Evolutionary conservation across 257 asterid genomes (phyloP).

Genomic region (Nicotiana undulata): DNA sequence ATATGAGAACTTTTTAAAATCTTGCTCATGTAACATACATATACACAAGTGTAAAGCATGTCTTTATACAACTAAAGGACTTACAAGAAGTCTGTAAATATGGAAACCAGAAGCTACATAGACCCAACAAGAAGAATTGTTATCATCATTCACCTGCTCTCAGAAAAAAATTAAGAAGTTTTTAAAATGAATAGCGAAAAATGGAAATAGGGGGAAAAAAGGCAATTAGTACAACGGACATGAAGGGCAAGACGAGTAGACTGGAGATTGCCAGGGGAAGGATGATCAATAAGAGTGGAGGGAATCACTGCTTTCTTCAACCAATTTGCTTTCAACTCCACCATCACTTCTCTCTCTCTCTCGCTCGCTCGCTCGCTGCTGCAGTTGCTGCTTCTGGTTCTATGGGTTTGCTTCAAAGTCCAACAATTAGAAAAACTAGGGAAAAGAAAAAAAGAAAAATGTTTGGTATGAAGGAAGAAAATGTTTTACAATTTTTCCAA

Average conservation of each 20-base stretch:
- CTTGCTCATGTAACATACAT: background rate
- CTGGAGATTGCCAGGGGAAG: slow-evolving; percentile 77
- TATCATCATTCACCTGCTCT: slow-evolving; percentile 51
- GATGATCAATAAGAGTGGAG: slow-evolving; percentile 47
- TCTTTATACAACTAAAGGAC: background rate
- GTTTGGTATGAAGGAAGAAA: too few species aligned
- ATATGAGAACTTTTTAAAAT: background rate
- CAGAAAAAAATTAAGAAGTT: background rate
- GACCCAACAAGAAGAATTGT: slow-evolving; percentile 60
- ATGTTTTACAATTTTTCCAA: too few species aligned
- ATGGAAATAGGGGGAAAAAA: background rate
- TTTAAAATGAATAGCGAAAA: background rate
- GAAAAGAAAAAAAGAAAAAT: too few species aligned
- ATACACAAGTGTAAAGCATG: background rate
- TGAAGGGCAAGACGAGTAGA: slow-evolving; percentile 86
- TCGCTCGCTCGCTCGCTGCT: too few species aligned
- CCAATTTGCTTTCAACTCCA: slow-evolving; percentile 56
- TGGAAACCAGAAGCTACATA: slow-evolving; percentile 73
- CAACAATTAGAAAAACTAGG: too few species aligned
- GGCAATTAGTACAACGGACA: slow-evolving; percentile 16
- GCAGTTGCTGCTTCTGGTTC: too few species aligned
- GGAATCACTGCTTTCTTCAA: slow-evolving; percentile 70
- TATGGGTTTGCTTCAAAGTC: too few species aligned
- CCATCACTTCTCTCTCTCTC: slow-evolving; percentile 19
- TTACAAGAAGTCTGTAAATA: slow-evolving; percentile 57